Percentiles rank a stretch among this genome's conserved stretches.
phyloP scores from a whole-genome alignment of 2,329 filamentous ascomycete genomes.

The Lasiodiplodia theobromae region DNA sequence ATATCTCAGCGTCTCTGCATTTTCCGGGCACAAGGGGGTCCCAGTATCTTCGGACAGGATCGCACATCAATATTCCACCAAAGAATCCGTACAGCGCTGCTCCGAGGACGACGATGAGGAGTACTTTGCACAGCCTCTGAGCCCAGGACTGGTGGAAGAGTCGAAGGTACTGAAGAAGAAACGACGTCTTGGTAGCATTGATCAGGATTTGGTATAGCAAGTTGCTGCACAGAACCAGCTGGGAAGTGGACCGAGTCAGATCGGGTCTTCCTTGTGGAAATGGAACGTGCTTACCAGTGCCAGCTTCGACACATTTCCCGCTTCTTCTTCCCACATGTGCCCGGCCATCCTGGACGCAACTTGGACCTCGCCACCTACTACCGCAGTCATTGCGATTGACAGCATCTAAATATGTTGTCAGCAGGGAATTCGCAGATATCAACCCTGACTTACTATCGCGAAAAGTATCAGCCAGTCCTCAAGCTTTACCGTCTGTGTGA shows the following conservation, averaged over 20 bases:
- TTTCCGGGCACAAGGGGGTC: slow-evolving; percentile 38
- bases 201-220: slow-evolving; percentile 42
- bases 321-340: slow-evolving; percentile 1
- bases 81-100: slow-evolving; percentile 42
- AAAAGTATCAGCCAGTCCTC: slow-evolving; percentile 42
- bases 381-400: slow-evolving; percentile 39
- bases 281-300: slow-evolving; percentile 29
- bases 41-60: slow-evolving; percentile 44
- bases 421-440: too few species aligned
- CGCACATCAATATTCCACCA: slow-evolving; percentile 45
- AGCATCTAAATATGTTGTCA: slow-evolving; percentile 32
- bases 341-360: slow-evolving; percentile 11
- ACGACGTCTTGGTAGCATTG: slow-evolving; percentile 44
- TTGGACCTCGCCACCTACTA: slow-evolving; percentile 36
- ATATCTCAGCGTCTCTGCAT: slow-evolving; percentile 42
- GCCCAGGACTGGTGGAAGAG: slow-evolving; percentile 43
- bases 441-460: slow-evolving; percentile 36
- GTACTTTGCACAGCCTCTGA: slow-evolving; percentile 38
- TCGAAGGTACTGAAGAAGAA: slow-evolving; percentile 42
- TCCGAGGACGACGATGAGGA: slow-evolving; percentile 38
- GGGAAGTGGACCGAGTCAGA: not conserved
- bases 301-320: slow-evolving; percentile 7
- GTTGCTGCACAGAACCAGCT: slow-evolving; percentile 43
- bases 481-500: slow-evolving; percentile 31
- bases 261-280: not conserved